phyloP scores from a whole-genome alignment of 139 green algal genomes.

The Chara braunii region DNA sequence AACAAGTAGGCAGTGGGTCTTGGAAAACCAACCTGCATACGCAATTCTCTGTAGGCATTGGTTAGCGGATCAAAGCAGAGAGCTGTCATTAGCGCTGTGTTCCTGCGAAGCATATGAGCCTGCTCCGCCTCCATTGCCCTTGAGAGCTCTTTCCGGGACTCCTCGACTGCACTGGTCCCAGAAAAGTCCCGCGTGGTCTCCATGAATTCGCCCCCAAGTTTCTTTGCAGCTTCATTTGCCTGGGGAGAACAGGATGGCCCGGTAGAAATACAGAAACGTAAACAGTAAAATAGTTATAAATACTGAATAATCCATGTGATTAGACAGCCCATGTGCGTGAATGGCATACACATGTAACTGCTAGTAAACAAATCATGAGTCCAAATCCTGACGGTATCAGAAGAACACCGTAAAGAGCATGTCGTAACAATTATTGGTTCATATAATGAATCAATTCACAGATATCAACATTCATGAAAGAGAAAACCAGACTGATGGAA shows the following conservation, averaged over 20 bases:
- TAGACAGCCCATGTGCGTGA: too few relatives aligned
- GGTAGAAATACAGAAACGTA: background rate
- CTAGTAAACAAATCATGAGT: too few relatives aligned
- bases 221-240: background rate
- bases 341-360: too few relatives aligned
- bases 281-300: too few relatives aligned
- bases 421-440: too few relatives aligned
- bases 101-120: slow-evolving; percentile 1
- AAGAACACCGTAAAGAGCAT: too few relatives aligned
- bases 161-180: background rate
- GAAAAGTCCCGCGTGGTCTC: background rate
- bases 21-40: slow-evolving; percentile 6
- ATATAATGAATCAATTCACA: too few relatives aligned
- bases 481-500: too few relatives aligned
- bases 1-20: background rate
- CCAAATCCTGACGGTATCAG: too few relatives aligned
- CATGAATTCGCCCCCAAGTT: background rate
- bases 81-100: slow-evolving; percentile 17
- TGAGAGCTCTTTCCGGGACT: background rate
- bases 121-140: background rate
- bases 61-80: slow-evolving; percentile 14
- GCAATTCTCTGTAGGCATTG: background rate
- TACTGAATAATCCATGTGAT: too few relatives aligned
- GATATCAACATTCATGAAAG: too few relatives aligned
- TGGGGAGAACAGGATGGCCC: background rate